phyloP scores from a whole-genome alignment of 148 eudicot species.

The Polygonum maritimum region DNA sequence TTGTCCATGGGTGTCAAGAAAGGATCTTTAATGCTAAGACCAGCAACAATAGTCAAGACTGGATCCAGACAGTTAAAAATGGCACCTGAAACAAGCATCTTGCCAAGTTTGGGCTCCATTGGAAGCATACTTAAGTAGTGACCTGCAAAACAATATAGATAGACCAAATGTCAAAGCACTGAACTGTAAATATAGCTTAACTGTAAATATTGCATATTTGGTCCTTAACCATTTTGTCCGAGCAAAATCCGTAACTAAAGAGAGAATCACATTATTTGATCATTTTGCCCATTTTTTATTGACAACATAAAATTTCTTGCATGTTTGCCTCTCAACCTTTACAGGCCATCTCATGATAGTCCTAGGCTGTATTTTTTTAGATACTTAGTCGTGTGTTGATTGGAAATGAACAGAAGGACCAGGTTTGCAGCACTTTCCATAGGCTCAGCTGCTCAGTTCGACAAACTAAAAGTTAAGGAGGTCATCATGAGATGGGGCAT shows the following conservation, averaged over 20 bases:
- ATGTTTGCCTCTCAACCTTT: neutral
- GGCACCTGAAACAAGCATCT: constrained; percentile 88
- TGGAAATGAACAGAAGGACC: neutral
- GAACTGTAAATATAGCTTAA: neutral
- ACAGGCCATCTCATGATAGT: neutral
- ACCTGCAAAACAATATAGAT: constrained; percentile 41
- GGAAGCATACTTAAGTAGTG: constrained; percentile 83
- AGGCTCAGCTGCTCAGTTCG: neutral
- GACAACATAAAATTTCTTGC: neutral
- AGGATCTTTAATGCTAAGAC: constrained; percentile 90
- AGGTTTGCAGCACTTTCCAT: neutral
- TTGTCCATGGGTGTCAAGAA: constrained; percentile 91
- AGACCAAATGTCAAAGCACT: neutral
- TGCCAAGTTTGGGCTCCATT: constrained; percentile 96
- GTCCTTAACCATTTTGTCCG: neutral
- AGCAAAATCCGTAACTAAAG: neutral
- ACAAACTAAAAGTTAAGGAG: neutral
- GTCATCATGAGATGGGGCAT: neutral
- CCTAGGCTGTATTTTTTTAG: neutral
- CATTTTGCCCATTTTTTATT: neutral
- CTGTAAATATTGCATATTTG: neutral
- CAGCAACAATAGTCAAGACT: constrained; percentile 83
- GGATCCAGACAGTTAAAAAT: constrained; percentile 82
- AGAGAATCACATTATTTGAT: too few relatives aligned
- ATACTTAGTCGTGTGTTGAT: neutral